phyloP scores from a whole-genome alignment of 257 asterid species.

The Striga asiatica region DNA sequence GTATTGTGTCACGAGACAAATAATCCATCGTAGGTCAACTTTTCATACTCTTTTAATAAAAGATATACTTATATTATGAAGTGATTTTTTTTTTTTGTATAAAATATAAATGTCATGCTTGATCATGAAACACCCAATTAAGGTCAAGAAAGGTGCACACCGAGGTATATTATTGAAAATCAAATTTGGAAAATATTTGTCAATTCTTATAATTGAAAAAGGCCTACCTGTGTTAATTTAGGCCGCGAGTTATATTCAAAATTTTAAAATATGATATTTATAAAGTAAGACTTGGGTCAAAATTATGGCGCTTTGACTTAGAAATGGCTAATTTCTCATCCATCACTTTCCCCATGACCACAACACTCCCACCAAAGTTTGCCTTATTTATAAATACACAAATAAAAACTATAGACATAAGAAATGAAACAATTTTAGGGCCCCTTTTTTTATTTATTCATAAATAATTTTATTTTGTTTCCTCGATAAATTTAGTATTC shows the following conservation, averaged over 20 bases:
- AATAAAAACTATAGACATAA: not conserved
- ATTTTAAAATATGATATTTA: not conserved
- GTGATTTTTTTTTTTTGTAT: not conserved
- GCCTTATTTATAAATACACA: not conserved
- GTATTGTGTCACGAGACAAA: too few relatives aligned
- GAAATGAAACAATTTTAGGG: not conserved
- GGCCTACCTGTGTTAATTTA: not conserved
- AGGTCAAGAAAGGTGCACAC: not conserved
- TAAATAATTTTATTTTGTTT: not conserved
- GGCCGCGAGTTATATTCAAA: not conserved
- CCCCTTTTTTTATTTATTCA: not conserved
- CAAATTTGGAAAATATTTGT: not conserved
- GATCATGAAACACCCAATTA: not conserved
- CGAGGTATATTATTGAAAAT: not conserved
- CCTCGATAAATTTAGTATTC: too few relatives aligned
- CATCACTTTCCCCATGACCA: slow-evolving; percentile 9
- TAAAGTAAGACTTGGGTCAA: not conserved
- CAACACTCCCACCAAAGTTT: not conserved
- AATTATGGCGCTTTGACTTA: not conserved
- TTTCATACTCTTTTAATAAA: too few relatives aligned
- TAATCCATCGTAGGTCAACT: too few relatives aligned
- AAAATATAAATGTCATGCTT: not conserved
- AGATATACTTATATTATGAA: too few relatives aligned
- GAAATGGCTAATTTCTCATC: not conserved
- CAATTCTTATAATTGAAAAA: not conserved